These are phyloP conservation scores for Apophysomyces ossiformis DNA, from an alignment of 371 early-diverging fungal species.

Conservation along the genomic window DNA sequence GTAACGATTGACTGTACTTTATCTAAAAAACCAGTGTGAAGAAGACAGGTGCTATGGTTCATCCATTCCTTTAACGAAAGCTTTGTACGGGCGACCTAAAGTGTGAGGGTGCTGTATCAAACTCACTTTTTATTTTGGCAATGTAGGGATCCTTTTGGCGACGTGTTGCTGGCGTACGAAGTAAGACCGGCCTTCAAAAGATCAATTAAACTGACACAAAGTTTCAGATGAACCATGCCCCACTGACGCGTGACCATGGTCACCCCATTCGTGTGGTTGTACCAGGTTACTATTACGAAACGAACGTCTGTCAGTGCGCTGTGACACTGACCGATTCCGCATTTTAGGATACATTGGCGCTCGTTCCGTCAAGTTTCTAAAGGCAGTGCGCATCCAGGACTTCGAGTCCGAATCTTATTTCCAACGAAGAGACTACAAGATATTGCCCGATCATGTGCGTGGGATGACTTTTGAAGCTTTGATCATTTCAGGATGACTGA, in stretches of 20 bases:
- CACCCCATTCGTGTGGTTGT: constrained; percentile 85
- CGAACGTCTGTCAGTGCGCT: constrained; percentile 1
- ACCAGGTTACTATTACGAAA: constrained; percentile 57
- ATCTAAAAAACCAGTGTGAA: constrained; percentile 35
- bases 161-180: constrained; percentile 81
- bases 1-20: too few species aligned
- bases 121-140: background rate
- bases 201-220: background rate
- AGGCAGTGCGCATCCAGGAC: constrained; percentile 63
- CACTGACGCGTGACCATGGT: constrained; percentile 80
- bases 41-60: constrained; percentile 81
- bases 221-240: constrained; percentile 79
- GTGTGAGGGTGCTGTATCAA: too few species aligned
- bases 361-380: constrained; percentile 84
- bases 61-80: constrained; percentile 81
- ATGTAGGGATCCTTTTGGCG: constrained; percentile 71
- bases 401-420: constrained; percentile 76
- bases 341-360: constrained; percentile 76
- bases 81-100: constrained; percentile 49
- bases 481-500: too few species aligned
- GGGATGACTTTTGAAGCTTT: background rate
- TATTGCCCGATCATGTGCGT: constrained; percentile 70
- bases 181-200: constrained; percentile 24
- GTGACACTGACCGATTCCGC: background rate
- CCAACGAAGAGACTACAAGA: constrained; percentile 86